Evolutionary conservation across 2,329 filamentous ascomycete genomes (phyloP).

Genomic region (Penicillium sclerotigenum): DNA sequence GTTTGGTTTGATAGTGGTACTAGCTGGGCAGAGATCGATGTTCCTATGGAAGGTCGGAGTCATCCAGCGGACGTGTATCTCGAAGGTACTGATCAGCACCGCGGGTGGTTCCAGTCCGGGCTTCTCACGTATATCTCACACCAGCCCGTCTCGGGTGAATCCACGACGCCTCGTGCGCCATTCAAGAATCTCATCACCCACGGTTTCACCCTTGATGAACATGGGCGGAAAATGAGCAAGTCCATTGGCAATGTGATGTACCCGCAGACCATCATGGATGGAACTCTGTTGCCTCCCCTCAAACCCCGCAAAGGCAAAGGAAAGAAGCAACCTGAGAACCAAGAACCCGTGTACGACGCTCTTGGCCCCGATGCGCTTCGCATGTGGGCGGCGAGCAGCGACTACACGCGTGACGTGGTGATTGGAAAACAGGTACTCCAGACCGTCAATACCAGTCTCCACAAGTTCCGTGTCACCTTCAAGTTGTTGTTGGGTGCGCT

Average conservation of each 20-base stretch:
- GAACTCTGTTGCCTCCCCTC: constrained; percentile 68
- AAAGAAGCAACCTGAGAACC: constrained; percentile 38
- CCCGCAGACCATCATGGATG: constrained; percentile 80
- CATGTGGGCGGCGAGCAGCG: constrained; percentile 85
- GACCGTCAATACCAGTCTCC: constrained; percentile 69
- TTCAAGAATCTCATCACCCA: constrained; percentile 92
- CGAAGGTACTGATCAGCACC: constrained; percentile 92
- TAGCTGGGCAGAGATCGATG: constrained; percentile 67
- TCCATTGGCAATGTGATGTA: constrained; percentile 85
- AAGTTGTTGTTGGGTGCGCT: constrained; percentile 85
- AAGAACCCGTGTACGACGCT: constrained; percentile 56
- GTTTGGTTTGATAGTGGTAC: constrained; percentile 99
- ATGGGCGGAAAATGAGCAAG: constrained; percentile 98
- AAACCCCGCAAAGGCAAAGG: constrained; percentile 61
- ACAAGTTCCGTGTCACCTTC: constrained; percentile 85
- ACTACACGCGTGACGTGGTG: constrained; percentile 84
- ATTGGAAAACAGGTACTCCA: constrained; percentile 76
- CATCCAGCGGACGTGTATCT: constrained; percentile 76
- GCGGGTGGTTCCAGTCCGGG: constrained; percentile 98
- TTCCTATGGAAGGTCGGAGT: constrained; percentile 29
- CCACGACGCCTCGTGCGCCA: constrained; percentile 54
- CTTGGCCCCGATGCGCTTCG: constrained; percentile 84
- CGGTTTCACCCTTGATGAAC: constrained; percentile 84
- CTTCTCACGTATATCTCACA: constrained; percentile 77
- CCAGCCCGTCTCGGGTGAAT: constrained; percentile 39